A percentile compares a stretch with the other conserved stretches of the same genome.
Conservation (phyloP, 2,329 filamentous ascomycete genomes). For the Lasiodiplodia sp. region DNA sequence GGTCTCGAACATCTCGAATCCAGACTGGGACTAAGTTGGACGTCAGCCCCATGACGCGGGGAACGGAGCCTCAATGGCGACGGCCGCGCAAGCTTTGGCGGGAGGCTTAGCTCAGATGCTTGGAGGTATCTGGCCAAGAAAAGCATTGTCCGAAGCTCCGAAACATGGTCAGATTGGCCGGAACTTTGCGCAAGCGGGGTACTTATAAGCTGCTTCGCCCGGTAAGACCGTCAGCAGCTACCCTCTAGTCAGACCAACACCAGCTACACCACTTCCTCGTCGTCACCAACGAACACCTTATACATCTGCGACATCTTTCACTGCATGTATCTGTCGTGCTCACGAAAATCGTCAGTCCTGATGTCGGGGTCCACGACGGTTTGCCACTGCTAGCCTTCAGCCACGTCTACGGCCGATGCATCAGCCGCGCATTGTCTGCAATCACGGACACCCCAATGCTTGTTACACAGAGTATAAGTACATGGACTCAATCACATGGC, state of each 20-base stretch:
- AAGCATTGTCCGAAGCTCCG: background rate
- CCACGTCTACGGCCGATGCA: too few relatives aligned
- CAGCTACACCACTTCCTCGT: background rate
- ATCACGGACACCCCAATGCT: background rate
- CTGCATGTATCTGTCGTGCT: background rate
- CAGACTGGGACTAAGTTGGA: background rate
- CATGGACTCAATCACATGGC: background rate
- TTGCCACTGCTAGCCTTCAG: too few relatives aligned
- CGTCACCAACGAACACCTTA: background rate
- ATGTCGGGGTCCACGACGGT: too few relatives aligned
- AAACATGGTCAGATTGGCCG: background rate
- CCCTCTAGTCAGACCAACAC: constrained; percentile 8
- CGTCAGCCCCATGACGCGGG: constrained; percentile 14
- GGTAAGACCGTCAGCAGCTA: constrained; percentile 9
- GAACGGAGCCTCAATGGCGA: background rate
- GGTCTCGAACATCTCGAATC: background rate
- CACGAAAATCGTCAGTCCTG: background rate
- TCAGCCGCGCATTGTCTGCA: too few relatives aligned
- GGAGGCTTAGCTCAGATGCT: constrained; percentile 19
- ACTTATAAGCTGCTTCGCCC: background rate
- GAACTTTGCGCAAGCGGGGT: background rate
- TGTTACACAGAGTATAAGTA: background rate
- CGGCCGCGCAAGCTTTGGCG: constrained; percentile 17
- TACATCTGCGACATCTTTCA: background rate
- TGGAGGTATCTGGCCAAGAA: background rate